Evolutionary conservation across 345 rosid species (phyloP), one percentile per base, ranked within the genome.

Genomic region (Citrus glauca): DNA sequence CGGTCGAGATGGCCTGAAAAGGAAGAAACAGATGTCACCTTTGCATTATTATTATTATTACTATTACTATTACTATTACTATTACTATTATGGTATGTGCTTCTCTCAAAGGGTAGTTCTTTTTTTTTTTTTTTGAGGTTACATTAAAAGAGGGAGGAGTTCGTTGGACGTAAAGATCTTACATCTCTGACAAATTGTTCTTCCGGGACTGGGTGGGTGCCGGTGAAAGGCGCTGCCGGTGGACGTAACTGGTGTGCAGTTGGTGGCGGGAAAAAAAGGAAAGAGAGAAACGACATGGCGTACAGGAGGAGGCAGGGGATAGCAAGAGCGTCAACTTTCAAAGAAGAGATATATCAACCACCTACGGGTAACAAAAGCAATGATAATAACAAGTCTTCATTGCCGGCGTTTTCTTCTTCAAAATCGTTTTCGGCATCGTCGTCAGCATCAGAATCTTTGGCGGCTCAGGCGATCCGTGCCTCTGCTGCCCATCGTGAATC

Each of bases 271-370:
- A 25, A 45, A 45, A 45, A 11, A 11, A 45, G 13, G n/a, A 45
- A 25, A 28, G 32, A 14, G 10, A 53, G 55, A 59, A 8, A 9
- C 16, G 53, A 66, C 56, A 97, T 97, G 98, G 99, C 99, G 59
- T 97, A 94, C 71, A 85, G 99, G 86, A 89, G 99, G 82, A 91
- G 88, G 85, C 98, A 93, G 48, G 99, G 98, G 40, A 84, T 90
- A 27, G 77, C 87, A n/a, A 89, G 91, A 73, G 80, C 97, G 24
- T 78, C 97, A 9, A 97, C 98, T 16, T 91, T 97, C 89, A 89
- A 86, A 73, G 99, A 97, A 78, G 98, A 97, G 76, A 79, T 84
- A 72, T 74, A 78, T 65, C 76, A 79, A 56, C 82, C 85, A 14
- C 85, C 92, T 0, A 75, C 73, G 1, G 79, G 60, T 20, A 81